phyloP scores from a whole-genome alignment of 345 rosid genomes.

The Euclidium syriacum region DNA sequence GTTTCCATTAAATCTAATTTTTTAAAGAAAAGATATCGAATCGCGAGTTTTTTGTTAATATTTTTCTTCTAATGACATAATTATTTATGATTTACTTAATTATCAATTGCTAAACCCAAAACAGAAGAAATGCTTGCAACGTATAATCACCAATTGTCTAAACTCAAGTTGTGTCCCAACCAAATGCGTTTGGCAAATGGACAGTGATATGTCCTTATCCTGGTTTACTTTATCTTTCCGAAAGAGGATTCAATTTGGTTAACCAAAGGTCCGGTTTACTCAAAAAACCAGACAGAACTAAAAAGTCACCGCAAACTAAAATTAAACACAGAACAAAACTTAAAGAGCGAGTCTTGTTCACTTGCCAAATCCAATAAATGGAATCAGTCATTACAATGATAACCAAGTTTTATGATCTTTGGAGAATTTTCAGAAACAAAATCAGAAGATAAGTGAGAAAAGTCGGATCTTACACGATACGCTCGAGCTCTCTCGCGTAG shows the following conservation, averaged over 20 bases:
- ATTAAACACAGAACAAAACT: neutral
- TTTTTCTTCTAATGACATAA: constrained; percentile 9
- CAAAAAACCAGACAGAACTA: neutral
- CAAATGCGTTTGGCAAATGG: constrained; percentile 4
- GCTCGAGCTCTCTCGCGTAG: constrained; percentile 96
- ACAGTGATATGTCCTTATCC: neutral
- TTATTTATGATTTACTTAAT: neutral
- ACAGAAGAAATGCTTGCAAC: constrained; percentile 16
- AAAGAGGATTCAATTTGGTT: neutral
- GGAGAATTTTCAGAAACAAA: neutral
- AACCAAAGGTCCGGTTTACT: neutral
- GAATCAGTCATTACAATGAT: constrained; percentile 13
- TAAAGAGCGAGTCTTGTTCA: neutral
- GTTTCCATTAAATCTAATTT: neutral
- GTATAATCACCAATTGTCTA: constrained; percentile 21
- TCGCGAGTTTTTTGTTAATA: neutral
- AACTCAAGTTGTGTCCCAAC: constrained; percentile 15
- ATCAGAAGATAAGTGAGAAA: constrained; percentile 5
- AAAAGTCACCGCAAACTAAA: neutral
- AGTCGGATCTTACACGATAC: constrained; percentile 59
- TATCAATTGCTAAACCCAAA: constrained; percentile 12
- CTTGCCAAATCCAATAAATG: constrained; percentile 8
- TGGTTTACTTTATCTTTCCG: neutral
- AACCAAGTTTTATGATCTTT: constrained; percentile 1
- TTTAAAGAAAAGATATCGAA: neutral